Base-by-base conservation (phyloP, 225 moss, liverwort and hornwort genomes). In the Straminergon stramineum region DNA sequence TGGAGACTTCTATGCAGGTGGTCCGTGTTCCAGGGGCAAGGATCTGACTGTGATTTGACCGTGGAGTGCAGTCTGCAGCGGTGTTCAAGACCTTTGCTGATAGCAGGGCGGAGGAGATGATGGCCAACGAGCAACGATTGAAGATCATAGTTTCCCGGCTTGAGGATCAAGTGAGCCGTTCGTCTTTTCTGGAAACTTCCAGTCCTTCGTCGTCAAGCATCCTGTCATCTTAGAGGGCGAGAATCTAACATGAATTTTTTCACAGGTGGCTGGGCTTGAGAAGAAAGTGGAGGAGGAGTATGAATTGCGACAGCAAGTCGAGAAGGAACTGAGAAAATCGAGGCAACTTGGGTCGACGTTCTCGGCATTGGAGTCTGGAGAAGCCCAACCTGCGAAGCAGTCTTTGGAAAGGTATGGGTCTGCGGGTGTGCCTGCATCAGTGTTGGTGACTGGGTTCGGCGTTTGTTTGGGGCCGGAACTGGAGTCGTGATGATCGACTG, bases 31-130 rank as follows among this genome's bases (percentile, higher is more conserved):
- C 24, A 53, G 7, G 85, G 35, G 32, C 22, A 55, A 24, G 67
- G 28, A 41, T 21, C 89, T 92, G 79, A 90, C 57, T 7, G 19
- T 61, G 89, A 62, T 24, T 45, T 77, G 61, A 45, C 45, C 68
- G 62, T 76, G 70, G 93, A 67, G 69, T 90, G 90, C 92, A 94
- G 94, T 89, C 92, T 93, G 93, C 92, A 92, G 92, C 91, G 92
- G 83, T 90, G 73, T 89, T 91, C 91, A 92, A 93, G 94, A 69
- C 82, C 85, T 61, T 84, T 91, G 93, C 89, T 90, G 91, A 83
- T 9, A 88, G 89, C 65, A 86, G 85, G 87, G 84, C 88, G 87
- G 90, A 90, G 89, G 92, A 90, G 87, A 87, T 92, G 88, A 89
- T 52, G 78, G 80, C 79, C 19, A 91, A 74, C 73, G 91, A 91